Percentiles rank a stretch among this genome's conserved stretches.
Conservation (phyloP, 768 basidiomycete genomes). For the Leccinum disarticulatum region DNA sequence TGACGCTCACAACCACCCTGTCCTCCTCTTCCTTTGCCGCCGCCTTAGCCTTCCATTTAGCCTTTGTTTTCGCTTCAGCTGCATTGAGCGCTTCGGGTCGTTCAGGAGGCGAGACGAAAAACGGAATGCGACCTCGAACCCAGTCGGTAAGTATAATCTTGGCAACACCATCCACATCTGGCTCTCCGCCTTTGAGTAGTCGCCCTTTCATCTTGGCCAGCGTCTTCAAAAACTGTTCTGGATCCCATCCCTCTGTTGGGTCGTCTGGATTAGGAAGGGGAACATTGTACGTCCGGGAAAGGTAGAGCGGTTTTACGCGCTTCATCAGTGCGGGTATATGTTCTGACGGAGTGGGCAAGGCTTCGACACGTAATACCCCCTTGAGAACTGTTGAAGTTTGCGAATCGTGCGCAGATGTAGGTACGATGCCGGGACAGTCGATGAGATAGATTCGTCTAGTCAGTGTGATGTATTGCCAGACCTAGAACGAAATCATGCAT, state of each 20-base stretch:
- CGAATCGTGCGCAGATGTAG: constrained; percentile 86
- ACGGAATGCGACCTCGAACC: constrained; percentile 97
- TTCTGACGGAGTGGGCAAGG: constrained; percentile 87
- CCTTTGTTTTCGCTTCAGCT: constrained; percentile 47
- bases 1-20: constrained; percentile 58
- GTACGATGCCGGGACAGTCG: constrained; percentile 98
- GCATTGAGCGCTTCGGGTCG: constrained; percentile 68
- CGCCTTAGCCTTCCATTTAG: constrained; percentile 52
- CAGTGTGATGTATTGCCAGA: constrained; percentile 99
- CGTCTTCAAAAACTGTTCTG: constrained; percentile 78
- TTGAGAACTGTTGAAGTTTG: constrained; percentile 93
- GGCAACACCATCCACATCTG: constrained; percentile 87
- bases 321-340: constrained; percentile 86
- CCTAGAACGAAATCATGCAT: constrained; percentile 34
- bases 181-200: constrained; percentile 91
- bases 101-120: constrained; percentile 91
- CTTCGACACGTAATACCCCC: constrained; percentile 95
- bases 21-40: constrained; percentile 31
- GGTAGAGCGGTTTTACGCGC: constrained; percentile 91
- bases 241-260: constrained; percentile 54
- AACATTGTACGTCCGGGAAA: constrained; percentile 80
- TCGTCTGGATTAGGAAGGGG: constrained; percentile 60
- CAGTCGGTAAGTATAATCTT: constrained; percentile 96
- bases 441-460: constrained; percentile 97
- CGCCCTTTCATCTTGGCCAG: constrained; percentile 92